Evolutionary conservation across 805 yeast species (phyloP).

Genomic region (Ogataea salicorniae): DNA sequence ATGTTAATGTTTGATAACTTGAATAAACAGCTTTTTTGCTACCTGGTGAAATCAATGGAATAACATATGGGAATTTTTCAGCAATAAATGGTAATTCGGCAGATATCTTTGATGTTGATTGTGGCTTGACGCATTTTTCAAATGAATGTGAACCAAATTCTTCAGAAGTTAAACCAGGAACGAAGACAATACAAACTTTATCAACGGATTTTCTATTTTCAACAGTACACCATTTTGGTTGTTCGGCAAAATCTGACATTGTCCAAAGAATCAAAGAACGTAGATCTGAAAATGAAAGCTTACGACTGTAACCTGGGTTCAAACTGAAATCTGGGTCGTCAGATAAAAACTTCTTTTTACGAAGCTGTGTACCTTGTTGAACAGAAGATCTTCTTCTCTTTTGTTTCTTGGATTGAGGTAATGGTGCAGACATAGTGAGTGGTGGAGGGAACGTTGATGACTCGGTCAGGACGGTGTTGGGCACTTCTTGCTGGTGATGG

Average conservation of each 20-base stretch:
- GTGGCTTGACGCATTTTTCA: slow-evolving; percentile 9
- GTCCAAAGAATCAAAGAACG: slow-evolving; percentile 42
- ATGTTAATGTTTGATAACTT: slow-evolving; percentile 50
- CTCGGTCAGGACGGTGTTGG: too few relatives aligned
- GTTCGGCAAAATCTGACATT: slow-evolving; percentile 35
- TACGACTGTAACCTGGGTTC: slow-evolving; percentile 16
- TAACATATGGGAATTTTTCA: slow-evolving; percentile 34
- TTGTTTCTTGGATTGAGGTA: slow-evolving; percentile 21
- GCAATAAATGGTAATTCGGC: slow-evolving; percentile 31
- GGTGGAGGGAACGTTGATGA: too few relatives aligned
- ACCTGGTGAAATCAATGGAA: slow-evolving; percentile 65
- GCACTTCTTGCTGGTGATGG: too few relatives aligned
- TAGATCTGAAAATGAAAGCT: slow-evolving; percentile 35
- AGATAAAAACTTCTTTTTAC: slow-evolving; percentile 30
- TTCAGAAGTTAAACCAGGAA: slow-evolving; percentile 56
- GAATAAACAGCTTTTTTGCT: slow-evolving; percentile 48
- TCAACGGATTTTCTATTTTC: slow-evolving; percentile 42
- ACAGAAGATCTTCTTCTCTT: slow-evolving; percentile 38
- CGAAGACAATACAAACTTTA: slow-evolving; percentile 53
- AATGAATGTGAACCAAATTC: slow-evolving; percentile 35
- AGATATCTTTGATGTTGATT: slow-evolving; percentile 5
- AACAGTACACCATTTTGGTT: slow-evolving; percentile 48
- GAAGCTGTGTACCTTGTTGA: slow-evolving; percentile 24
- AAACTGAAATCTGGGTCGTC: slow-evolving; percentile 20
- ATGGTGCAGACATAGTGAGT: slow-evolving; percentile 5